Conservation (phyloP, 169 alveolate genomes). For the Plasmodium chabaudi region DNA sequence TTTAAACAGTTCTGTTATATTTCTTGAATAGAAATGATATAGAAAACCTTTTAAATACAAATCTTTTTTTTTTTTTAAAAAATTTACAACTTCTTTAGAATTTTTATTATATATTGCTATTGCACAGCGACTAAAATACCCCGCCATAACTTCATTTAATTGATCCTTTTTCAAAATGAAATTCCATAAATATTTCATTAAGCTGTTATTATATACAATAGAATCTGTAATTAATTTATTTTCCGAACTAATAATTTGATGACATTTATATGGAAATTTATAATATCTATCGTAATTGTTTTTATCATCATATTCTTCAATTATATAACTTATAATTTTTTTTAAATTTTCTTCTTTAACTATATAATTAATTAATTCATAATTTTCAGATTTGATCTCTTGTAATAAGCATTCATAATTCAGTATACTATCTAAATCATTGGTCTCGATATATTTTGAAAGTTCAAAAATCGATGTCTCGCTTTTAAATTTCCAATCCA, state of each 20-base stretch:
- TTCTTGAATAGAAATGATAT: constrained; percentile 67
- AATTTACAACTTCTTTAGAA: constrained; percentile 60
- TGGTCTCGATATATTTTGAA: constrained; percentile 13
- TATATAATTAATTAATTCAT: constrained; percentile 24
- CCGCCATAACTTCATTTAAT: constrained; percentile 62
- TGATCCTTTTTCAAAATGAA: constrained; percentile 44
- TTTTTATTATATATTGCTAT: constrained; percentile 59
- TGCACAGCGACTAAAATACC: constrained; percentile 71
- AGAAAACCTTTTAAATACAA: constrained; percentile 57
- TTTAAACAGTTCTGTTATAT: constrained; percentile 62
- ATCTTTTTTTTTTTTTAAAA: constrained; percentile 42
- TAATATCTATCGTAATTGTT: constrained; percentile 38
- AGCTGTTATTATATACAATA: constrained; percentile 36
- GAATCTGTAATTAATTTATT: constrained; percentile 55
- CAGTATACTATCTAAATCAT: constrained; percentile 31
- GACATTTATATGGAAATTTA: constrained; percentile 58
- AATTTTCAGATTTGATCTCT: constrained; percentile 54
- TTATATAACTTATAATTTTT: constrained; percentile 37
- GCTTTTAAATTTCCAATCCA: constrained; percentile 36
- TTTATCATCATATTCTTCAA: constrained; percentile 45
- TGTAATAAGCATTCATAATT: constrained; percentile 59
- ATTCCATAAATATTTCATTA: constrained; percentile 59
- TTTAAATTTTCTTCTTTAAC: constrained; percentile 35
- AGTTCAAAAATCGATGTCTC: constrained; percentile 21
- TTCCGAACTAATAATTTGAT: constrained; percentile 55